Evolutionary conservation across 2,329 filamentous ascomycete genomes (phyloP).

Genomic region (Ophiostoma australiae): DNA sequence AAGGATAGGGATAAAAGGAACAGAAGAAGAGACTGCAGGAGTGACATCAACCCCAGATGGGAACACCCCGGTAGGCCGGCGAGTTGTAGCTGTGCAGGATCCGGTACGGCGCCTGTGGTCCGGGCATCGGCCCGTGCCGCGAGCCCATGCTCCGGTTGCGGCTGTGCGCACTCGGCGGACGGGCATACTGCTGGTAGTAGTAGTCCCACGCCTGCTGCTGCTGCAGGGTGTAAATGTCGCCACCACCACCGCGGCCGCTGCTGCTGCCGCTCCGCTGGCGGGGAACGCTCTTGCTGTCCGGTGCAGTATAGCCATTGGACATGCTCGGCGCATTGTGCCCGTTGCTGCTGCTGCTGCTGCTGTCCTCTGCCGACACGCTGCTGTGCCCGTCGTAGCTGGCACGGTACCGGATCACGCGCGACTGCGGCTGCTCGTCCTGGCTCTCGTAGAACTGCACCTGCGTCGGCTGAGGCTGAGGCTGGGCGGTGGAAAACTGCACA

Average conservation of each 20-base stretch:
- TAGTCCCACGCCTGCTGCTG: constrained; percentile 33
- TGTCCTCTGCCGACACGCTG: constrained; percentile 27
- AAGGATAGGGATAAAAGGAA: neutral
- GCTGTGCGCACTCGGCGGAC: constrained; percentile 34
- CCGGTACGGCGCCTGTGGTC: constrained; percentile 41
- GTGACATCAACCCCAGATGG: constrained; percentile 48
- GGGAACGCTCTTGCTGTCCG: neutral
- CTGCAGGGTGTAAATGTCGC: constrained; percentile 16
- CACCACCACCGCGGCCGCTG: neutral
- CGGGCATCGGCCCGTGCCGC: constrained; percentile 26
- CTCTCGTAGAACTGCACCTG: neutral
- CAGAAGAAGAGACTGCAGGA: neutral
- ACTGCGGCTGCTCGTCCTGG: constrained; percentile 14
- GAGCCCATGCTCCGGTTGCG: constrained; percentile 39
- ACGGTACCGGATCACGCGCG: constrained; percentile 33
- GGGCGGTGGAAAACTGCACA: neutral
- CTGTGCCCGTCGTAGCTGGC: constrained; percentile 35
- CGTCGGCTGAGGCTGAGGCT: neutral
- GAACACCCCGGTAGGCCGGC: constrained; percentile 50
- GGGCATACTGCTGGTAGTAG: constrained; percentile 35
- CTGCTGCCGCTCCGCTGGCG: neutral
- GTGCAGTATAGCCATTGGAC: neutral
- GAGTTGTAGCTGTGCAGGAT: constrained; percentile 57
- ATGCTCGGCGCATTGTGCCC: neutral
- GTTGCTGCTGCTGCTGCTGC: neutral